Conservation (phyloP, 2,329 filamentous ascomycete genomes). For the Onygenales sp. region DNA sequence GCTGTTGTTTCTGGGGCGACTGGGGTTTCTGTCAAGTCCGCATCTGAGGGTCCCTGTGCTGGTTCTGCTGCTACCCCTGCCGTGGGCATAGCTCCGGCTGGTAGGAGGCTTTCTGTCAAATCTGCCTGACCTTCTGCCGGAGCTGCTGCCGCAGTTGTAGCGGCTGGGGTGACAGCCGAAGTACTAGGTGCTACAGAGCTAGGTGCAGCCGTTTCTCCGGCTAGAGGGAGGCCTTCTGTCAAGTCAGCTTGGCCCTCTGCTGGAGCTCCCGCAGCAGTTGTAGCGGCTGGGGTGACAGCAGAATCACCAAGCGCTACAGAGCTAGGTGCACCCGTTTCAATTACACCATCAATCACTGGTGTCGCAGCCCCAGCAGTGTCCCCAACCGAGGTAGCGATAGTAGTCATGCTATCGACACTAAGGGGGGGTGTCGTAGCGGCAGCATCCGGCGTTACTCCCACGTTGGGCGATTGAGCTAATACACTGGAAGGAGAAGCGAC, state of each 20-base stretch:
- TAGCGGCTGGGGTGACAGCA: no score
- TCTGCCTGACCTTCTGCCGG: neutral
- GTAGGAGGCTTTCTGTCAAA: no score
- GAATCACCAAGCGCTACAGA: no score
- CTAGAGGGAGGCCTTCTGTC: neutral
- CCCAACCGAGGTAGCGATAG: no score
- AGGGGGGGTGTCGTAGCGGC: no score
- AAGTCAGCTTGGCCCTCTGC: neutral
- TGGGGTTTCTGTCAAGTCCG: neutral
- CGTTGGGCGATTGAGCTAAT: neutral
- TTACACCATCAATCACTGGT: no score
- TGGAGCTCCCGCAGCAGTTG: neutral
- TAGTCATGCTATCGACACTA: no score
- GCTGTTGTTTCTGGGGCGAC: neutral
- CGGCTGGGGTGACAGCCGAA: neutral
- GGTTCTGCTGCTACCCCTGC: neutral
- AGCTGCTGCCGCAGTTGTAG: neutral
- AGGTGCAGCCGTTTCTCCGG: neutral
- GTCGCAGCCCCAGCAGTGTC: no score
- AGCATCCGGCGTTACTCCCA: no score
- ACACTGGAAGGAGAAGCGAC: neutral
- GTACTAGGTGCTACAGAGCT: neutral
- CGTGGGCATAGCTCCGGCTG: neutral
- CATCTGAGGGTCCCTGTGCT: neutral
- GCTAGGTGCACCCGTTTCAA: no score